Evolutionary conservation across 805 yeast genomes (phyloP).

Genomic region (Pichia californica): DNA sequence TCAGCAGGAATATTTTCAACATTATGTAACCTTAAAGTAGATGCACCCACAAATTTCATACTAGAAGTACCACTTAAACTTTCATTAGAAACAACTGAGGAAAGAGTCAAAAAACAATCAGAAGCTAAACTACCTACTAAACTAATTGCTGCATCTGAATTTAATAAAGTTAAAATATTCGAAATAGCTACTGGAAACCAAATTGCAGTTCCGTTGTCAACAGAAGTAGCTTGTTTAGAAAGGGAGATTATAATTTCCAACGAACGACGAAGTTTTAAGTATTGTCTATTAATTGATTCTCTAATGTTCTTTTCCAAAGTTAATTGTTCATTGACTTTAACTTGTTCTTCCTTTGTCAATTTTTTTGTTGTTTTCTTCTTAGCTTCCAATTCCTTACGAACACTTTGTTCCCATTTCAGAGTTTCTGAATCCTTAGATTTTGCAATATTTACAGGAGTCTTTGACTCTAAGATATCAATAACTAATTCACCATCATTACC

Average conservation of each 20-base stretch:
- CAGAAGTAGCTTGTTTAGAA: constrained; percentile 39
- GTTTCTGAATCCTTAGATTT: constrained; percentile 82
- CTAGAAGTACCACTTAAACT: constrained; percentile 40
- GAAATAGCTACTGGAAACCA: constrained; percentile 73
- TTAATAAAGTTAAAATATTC: constrained; percentile 40
- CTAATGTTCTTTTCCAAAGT: constrained; percentile 57
- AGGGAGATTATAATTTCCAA: constrained; percentile 48
- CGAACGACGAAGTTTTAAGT: constrained; percentile 39
- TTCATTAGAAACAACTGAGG: constrained; percentile 39
- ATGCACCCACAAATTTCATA: constrained; percentile 56
- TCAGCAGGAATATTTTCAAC: constrained; percentile 40
- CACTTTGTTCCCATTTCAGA: constrained; percentile 80
- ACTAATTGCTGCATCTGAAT: constrained; percentile 25
- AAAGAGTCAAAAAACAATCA: constrained; percentile 46
- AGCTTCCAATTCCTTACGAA: constrained; percentile 66
- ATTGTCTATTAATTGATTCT: constrained; percentile 32
- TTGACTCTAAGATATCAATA: constrained; percentile 49
- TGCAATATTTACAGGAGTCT: constrained; percentile 39
- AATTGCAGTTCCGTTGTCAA: constrained; percentile 54
- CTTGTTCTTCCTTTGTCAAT: constrained; percentile 71
- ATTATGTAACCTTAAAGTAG: constrained; percentile 54
- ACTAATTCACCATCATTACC: constrained; percentile 67
- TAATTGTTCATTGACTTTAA: constrained; percentile 54
- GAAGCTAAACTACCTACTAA: constrained; percentile 37
- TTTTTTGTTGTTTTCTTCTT: constrained; percentile 42